Base-by-base conservation (phyloP, 2,329 filamentous ascomycete genomes). In the Colletotrichum phormii region DNA sequence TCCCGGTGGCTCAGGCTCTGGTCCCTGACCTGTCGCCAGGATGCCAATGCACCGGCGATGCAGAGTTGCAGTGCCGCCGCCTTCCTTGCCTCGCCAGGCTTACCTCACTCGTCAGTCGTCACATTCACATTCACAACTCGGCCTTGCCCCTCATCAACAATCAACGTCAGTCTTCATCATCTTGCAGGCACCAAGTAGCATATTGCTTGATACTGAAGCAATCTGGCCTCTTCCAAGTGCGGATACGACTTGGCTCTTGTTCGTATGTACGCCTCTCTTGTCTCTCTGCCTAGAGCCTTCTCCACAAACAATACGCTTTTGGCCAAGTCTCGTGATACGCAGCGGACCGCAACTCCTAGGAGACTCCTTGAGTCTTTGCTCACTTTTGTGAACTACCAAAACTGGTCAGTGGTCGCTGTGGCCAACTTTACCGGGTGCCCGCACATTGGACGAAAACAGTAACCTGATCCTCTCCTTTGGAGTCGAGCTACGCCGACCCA, bases 91-190 rank as follows among this genome's bases (percentile, higher is more conserved):
- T 63, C 59, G 37, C 37, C 37, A 42, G 37, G 37, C 37, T 18
- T 42, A 49, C 65, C 22, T 58, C 31, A 42, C 51, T 31, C 53
- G 53, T 65, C 31, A 24, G 26, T 29, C 26, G 26, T 29, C 26
- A 5, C 60, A n/a, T 11, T 22, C 3, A 11, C 42, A 49, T 11
- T 22, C 3, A 11, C 42, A 49, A 49, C 42, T 49, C 42, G 42
- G n/a, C 37, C 54, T 12, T 49, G 46, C 65, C 35, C 65, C 42
- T 49, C 60, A 57, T 42, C 66, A 49, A 42, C 37, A 49, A 59
- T 22, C 55, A 72, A 72, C 70, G 66, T 64, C 70, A 70, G 58
- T 64, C n/a, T 46, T 70, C 59, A 54, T 70, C 66, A 72, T 70
- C 66, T 64, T 70, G 70, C 70, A 70, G 70, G 31, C n/a, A 18